Evolutionary conservation across 2,329 filamentous ascomycete genomes (phyloP).

Genomic region (Claviceps sp.): DNA sequence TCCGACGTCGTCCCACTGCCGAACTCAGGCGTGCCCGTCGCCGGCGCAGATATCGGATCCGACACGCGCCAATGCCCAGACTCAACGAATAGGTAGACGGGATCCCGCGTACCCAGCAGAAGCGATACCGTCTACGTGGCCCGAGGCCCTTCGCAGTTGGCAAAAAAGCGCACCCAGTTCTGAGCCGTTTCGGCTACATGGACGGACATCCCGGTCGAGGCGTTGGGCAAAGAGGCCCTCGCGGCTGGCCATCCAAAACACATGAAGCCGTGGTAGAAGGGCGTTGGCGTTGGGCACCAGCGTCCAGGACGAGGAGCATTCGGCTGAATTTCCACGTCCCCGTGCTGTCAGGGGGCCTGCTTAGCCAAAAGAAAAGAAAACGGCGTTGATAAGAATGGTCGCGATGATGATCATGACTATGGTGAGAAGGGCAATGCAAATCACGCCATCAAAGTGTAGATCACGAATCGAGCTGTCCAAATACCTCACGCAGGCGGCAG

Average conservation of each 20-base stretch:
- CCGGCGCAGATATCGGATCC: slow-evolving; percentile 54
- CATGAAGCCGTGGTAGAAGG: slow-evolving; percentile 80
- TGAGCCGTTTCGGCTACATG: slow-evolving; percentile 62
- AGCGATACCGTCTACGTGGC: slow-evolving; percentile 59
- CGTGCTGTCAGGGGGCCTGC: slow-evolving; percentile 21
- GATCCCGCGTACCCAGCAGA: slow-evolving; percentile 59
- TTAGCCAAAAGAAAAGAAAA: no score
- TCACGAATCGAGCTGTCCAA: slow-evolving; percentile 51
- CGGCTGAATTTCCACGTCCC: slow-evolving; percentile 76
- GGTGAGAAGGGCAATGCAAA: no score
- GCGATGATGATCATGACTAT: no score
- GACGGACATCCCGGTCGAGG: slow-evolving; percentile 55
- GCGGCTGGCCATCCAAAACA: slow-evolving; percentile 73
- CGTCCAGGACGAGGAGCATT: slow-evolving; percentile 66
- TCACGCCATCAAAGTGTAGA: slow-evolving; percentile 51
- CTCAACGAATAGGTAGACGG: slow-evolving; percentile 57
- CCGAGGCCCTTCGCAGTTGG: slow-evolving; percentile 69
- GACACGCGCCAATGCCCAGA: slow-evolving; percentile 66
- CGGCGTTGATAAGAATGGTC: slow-evolving; percentile 5
- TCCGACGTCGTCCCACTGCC: slow-evolving; percentile 87
- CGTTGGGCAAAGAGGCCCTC: slow-evolving; percentile 65
- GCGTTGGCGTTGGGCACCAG: slow-evolving; percentile 11
- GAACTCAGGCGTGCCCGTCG: slow-evolving; percentile 78
- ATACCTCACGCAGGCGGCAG: slow-evolving; percentile 36
- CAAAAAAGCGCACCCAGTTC: slow-evolving; percentile 64